phyloP scores from a whole-genome alignment of 2,329 filamentous ascomycete genomes.

The Penicillium sp. region DNA sequence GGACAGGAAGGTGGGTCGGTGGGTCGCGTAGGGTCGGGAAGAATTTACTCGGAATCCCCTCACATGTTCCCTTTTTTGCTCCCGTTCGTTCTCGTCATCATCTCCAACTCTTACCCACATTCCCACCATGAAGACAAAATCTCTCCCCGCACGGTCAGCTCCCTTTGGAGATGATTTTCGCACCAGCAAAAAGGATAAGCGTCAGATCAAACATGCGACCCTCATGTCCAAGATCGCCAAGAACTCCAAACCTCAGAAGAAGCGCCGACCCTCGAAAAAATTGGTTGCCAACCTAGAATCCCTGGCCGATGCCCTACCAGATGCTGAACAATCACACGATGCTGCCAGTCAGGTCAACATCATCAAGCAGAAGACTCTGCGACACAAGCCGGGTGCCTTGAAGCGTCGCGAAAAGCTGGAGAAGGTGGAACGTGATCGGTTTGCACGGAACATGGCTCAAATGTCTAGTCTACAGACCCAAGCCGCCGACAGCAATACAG shows the following conservation, averaged over 20 bases:
- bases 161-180: slow-evolving; percentile 50
- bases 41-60: slow-evolving; percentile 8
- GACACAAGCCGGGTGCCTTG: slow-evolving; percentile 69
- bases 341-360: slow-evolving; percentile 56
- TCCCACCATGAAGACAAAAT: slow-evolving; percentile 3
- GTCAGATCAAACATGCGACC: slow-evolving; percentile 69
- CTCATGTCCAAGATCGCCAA: slow-evolving; percentile 75
- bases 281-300: slow-evolving; percentile 68
- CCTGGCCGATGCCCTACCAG: slow-evolving; percentile 74
- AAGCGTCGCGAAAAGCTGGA: slow-evolving; percentile 79
- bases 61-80: slow-evolving; percentile 7
- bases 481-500: slow-evolving; percentile 23
- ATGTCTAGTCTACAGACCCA: slow-evolving; percentile 48
- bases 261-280: slow-evolving; percentile 68
- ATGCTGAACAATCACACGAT: slow-evolving; percentile 48
- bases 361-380: slow-evolving; percentile 69
- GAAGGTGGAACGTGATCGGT: slow-evolving; percentile 73
- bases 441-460: slow-evolving; percentile 75
- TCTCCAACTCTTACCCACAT: background rate
- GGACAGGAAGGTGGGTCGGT: slow-evolving; percentile 11
- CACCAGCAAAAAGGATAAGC: slow-evolving; percentile 76
- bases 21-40: slow-evolving; percentile 10
- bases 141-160: slow-evolving; percentile 2
- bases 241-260: slow-evolving; percentile 54
- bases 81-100: slow-evolving; percentile 13